Base-by-base conservation (phyloP, 2,329 filamentous ascomycete species). In the Cladosporium colombiae region DNA sequence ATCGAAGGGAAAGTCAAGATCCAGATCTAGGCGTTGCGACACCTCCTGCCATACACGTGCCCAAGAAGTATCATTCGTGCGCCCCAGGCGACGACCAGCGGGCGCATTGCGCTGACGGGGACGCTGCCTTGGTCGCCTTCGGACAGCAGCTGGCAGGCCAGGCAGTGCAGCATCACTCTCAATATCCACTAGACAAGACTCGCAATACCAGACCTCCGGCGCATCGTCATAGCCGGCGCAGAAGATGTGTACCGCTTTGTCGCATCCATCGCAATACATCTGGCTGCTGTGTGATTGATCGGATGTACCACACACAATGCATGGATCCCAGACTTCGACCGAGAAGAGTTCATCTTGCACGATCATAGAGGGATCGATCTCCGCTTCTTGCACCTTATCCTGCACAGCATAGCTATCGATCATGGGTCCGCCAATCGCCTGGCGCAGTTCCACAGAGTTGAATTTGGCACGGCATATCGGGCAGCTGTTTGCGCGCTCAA, bases 401-500 rank as follows among this genome's bases (percentile, higher is more conserved):
- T 92, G 84, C 69, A 95, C 91, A 53, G 81, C 74, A 75, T 89
- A 89, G 23, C 85, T 86, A 29, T 86, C 86, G 37, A 84, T 72
- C 10, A 86, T 81, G 2, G 82, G 78, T 6, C 86, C 87, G 83
- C 92, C 91, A 74, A 93, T 81, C 71, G 85, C 87, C 75, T 91
- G 88, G 78, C 90, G 90, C 68, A 99, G 88, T 76, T 95, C 88
- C 70, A 99, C 93, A 73, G 90, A 82, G 79, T 98, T 94, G 82
- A 99, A 98, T 69, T 86, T 88, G 73, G 92, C 91, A 71, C 95
- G 91, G 80, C 95, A 99, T 78, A 99, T 97, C 55, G 95, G 95
- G 79, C 95, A 99, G 77, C 93, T 97, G 80, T 98, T 99, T 69
- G 95, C 94, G 78, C 96, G 91, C 80, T 96, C 92, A 55, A 94